phyloP scores from a whole-genome alignment of 345 rosid species.

The Arabidopsis arenosa region DNA sequence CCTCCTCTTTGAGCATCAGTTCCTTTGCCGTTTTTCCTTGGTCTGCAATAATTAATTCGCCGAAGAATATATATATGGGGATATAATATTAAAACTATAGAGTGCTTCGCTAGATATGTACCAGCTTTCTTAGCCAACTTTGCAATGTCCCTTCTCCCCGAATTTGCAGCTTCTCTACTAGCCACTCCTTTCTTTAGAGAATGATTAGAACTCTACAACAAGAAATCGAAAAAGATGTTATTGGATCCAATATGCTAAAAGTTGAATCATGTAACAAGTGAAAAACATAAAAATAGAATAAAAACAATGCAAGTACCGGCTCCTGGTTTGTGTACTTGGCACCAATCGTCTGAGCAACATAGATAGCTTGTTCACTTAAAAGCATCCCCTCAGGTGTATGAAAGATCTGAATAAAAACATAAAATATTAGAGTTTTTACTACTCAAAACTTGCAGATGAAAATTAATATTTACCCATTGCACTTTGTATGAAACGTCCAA shows the following conservation, averaged over 20 bases:
- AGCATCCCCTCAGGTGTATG: conserved; percentile 91
- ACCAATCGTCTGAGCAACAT: conserved; percentile 77
- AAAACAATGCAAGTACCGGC: conserved; percentile 43
- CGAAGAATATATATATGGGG: conserved; percentile 19
- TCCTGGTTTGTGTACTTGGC: conserved; percentile 70
- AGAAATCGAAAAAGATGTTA: conserved; percentile 43
- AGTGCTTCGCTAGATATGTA: conserved; percentile 37
- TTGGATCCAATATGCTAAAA: conserved; percentile 39
- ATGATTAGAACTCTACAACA: conserved; percentile 40
- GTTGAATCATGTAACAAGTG: neutral
- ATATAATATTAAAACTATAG: conserved; percentile 10
- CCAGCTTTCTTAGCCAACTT: conserved; percentile 77
- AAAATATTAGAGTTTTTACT: conserved; percentile 2
- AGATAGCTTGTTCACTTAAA: conserved; percentile 83
- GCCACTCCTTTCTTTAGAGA: conserved; percentile 62
- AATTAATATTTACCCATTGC: neutral
- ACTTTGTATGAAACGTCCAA: neutral
- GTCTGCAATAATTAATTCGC: conserved; percentile 52
- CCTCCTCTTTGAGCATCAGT: conserved; percentile 90
- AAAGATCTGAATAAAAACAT: conserved; percentile 62
- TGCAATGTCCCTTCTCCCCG: conserved; percentile 70
- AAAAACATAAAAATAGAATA: conserved; percentile 9
- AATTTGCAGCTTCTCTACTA: conserved; percentile 52
- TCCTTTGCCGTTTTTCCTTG: conserved; percentile 91
- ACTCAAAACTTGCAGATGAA: conserved; percentile 25